Base-by-base conservation (phyloP, 169 alveolate genomes). In the Miamiensis avidus region DNA sequence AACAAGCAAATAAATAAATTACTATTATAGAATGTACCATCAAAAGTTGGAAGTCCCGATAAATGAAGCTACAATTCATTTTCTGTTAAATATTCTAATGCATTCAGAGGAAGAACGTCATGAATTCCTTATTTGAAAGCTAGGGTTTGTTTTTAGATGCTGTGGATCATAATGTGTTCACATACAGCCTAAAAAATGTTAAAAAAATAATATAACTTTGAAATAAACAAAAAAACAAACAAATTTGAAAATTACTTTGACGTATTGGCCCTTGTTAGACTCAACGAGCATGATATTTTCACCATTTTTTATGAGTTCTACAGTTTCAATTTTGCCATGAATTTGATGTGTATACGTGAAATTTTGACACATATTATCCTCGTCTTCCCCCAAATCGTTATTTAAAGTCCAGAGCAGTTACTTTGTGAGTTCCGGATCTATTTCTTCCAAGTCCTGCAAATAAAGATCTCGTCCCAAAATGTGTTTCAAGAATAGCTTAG, bases 41-140 rank as follows among this genome's bases (percentile, higher is more conserved):
- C 83, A 0, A 78, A 69, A 27, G 83, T 78, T 33, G 83, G 83
- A 69, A 78, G 32, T 78, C 83, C 83, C 29, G 83, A 33, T 78
- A 78, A 78, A 28, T 78, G 83, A 11, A 78, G 33, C 29, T 74
- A 69, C 29, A 78, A 27, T 28, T 78, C 83, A 32, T 78, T 4
- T 27, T 31, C 83, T 4, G 32, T 78, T 25, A 78, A 33, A 25
- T 33, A 65, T 29, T 78, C 83, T 78, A 78, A 29, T 31, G 83
- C 83, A 26, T 78, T 74, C 0, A 69, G 25, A 33, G 83, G 83
- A 28, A 78, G 32, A 25, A 78, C 34, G 31, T 34, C 4, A 16
- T 78, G 75, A 31, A 78, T 20, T 0, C 83, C 83, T 25, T 29
- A 33, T 0, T 33, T 78, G 27, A 78, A 78, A 32, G 83, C 83